Conservation (phyloP, 1,139 yeast species). For the Martiniozyma asiatica region DNA sequence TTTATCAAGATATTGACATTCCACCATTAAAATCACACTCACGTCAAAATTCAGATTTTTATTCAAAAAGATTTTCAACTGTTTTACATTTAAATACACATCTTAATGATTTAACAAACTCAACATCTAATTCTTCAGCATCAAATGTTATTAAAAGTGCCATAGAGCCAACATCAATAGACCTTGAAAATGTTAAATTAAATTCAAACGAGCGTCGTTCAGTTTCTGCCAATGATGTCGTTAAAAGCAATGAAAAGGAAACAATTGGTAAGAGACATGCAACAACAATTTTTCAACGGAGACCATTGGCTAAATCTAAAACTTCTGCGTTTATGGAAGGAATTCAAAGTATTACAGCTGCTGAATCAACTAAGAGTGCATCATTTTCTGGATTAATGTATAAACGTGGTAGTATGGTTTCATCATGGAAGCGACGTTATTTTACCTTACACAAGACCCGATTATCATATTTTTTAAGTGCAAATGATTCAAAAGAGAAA, state of each 20-base stretch:
- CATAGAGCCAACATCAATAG: neutral
- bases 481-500: slow-evolving; percentile 71
- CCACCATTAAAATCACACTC: too few relatives aligned
- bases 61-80: too few relatives aligned
- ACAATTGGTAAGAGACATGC: neutral
- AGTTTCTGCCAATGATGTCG: slow-evolving; percentile 3
- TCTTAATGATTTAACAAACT: too few relatives aligned
- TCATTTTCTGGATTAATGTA: slow-evolving; percentile 91
- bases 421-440: slow-evolving; percentile 84
- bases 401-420: slow-evolving; percentile 72
- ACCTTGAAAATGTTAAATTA: neutral
- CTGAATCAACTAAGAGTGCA: slow-evolving; percentile 67
- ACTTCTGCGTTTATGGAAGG: slow-evolving; percentile 96
- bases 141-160: too few relatives aligned
- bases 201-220: slow-evolving; percentile 2
- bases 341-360: slow-evolving; percentile 62
- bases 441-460: slow-evolving; percentile 90
- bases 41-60: too few relatives aligned
- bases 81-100: too few relatives aligned
- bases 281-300: slow-evolving; percentile 2
- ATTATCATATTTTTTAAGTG: slow-evolving; percentile 72
- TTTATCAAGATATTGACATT: slow-evolving; percentile 15
- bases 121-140: slow-evolving; percentile 1
- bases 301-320: slow-evolving; percentile 34
- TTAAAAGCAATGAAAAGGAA: neutral